Percentiles rank a stretch among this genome's conserved stretches.
Conservation (phyloP, 495 filamentous ascomycete genomes). For the Cryomyces minteri region DNA sequence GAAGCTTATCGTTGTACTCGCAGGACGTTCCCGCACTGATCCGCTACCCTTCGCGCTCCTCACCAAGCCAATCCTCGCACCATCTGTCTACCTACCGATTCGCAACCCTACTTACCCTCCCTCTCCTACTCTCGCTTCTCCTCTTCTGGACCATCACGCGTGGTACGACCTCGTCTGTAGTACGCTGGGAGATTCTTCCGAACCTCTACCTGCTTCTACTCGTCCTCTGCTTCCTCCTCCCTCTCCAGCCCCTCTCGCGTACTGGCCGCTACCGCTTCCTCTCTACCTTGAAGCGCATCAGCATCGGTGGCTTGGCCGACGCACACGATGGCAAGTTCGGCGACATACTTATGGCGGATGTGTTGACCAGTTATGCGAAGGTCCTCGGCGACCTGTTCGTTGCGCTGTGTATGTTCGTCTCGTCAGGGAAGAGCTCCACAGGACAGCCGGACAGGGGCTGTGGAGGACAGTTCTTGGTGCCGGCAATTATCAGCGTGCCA, state of each 20-base stretch:
- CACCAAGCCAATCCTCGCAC: conserved; percentile 45
- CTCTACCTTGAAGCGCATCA: conserved; percentile 48
- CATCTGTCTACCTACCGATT: conserved; percentile 70
- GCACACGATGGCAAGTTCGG: conserved; percentile 75
- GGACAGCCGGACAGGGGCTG: conserved; percentile 63
- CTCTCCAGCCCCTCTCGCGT: conserved; percentile 49
- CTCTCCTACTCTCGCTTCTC: conserved; percentile 48
- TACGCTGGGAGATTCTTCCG: conserved; percentile 61
- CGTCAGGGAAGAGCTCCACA: conserved; percentile 46
- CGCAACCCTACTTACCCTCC: conserved; percentile 51
- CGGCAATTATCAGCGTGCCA: conserved; percentile 63
- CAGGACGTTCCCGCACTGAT: conserved; percentile 66
- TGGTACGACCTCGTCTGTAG: conserved; percentile 44
- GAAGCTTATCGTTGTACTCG: neutral
- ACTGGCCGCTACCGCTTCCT: conserved; percentile 62
- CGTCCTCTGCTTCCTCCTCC: conserved; percentile 48
- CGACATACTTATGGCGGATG: conserved; percentile 88
- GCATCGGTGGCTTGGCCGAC: conserved; percentile 63
- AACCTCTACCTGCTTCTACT: conserved; percentile 60
- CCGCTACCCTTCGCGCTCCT: conserved; percentile 52
- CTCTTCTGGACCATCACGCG: conserved; percentile 70
- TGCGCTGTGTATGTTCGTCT: conserved; percentile 76
- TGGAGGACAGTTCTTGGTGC: conserved; percentile 56
- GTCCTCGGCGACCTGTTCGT: conserved; percentile 82
- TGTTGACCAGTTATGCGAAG: conserved; percentile 83